phyloP scores from a whole-genome alignment of 345 rosid genomes.

The Populus euphratica region DNA sequence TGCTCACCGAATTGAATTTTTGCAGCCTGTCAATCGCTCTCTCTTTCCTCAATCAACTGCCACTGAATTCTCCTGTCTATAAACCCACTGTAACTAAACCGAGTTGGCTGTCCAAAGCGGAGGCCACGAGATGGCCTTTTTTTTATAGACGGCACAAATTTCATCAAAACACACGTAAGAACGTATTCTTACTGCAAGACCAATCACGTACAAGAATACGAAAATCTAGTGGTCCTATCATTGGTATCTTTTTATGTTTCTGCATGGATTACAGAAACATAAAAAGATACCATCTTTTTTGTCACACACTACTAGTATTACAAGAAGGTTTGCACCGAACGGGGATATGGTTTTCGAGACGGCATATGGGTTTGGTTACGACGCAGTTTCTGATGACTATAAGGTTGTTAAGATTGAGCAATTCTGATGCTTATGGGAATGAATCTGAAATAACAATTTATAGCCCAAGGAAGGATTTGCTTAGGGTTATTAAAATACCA shows the following conservation, averaged over 20 bases:
- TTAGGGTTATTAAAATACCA: background rate
- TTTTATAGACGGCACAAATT: no score
- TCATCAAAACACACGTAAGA: background rate
- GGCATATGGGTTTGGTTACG: background rate
- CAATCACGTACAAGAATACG: no score
- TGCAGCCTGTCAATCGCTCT: no score
- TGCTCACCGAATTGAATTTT: no score
- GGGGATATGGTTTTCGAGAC: background rate
- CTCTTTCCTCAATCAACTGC: no score
- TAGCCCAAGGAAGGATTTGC: no score
- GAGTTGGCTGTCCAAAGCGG: no score
- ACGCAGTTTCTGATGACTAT: background rate
- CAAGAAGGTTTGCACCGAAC: background rate
- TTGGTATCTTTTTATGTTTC: background rate
- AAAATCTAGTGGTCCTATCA: background rate
- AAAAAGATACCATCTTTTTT: background rate
- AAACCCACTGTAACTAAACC: no score
- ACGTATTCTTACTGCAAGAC: no score
- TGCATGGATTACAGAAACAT: background rate
- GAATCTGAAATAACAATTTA: background rate
- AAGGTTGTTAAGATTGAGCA: background rate
- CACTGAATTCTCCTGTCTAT: no score
- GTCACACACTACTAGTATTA: no score
- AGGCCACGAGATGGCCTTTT: no score
- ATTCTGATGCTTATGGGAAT: background rate